A percentile compares a stretch with the other conserved stretches of the same genome.
phyloP scores from a whole-genome alignment of 2,329 filamentous ascomycete species.

The Podosphaera fusca region DNA sequence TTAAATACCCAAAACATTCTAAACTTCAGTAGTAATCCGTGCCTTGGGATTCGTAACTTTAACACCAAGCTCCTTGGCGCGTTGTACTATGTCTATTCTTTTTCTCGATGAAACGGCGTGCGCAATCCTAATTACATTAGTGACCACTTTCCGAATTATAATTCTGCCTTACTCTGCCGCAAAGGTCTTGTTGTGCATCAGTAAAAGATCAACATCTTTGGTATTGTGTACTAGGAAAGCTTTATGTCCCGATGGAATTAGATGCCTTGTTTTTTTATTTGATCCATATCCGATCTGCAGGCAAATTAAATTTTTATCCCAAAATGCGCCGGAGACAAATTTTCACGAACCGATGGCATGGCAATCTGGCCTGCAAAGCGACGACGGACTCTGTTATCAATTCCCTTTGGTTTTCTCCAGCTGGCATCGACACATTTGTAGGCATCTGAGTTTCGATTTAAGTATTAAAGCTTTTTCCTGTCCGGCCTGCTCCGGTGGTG shows the following conservation, averaged over 20 bases:
- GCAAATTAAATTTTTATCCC: not conserved
- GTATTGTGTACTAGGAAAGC: slow-evolving; percentile 97
- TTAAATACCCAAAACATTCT: slow-evolving; percentile 18
- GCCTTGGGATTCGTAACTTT: slow-evolving; percentile 99
- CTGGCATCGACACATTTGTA: slow-evolving; percentile 76
- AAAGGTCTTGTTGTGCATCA: slow-evolving; percentile 99
- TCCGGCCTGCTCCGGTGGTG: not conserved
- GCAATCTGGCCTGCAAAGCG: slow-evolving; percentile 87
- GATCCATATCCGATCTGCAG: slow-evolving; percentile 86
- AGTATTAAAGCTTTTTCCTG: not conserved
- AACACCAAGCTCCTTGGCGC: slow-evolving; percentile 94
- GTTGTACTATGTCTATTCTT: slow-evolving; percentile 91
- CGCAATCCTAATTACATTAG: slow-evolving; percentile 51
- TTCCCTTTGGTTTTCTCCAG: slow-evolving; percentile 99
- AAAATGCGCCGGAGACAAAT: not conserved
- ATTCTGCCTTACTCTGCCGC: slow-evolving; percentile 73
- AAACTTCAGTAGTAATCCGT: slow-evolving; percentile 89
- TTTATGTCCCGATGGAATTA: slow-evolving; percentile 99
- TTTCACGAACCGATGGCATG: slow-evolving; percentile 83
- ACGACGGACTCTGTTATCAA: slow-evolving; percentile 92
- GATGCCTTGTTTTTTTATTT: slow-evolving; percentile 98
- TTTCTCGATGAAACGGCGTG: slow-evolving; percentile 97
- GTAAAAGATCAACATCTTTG: slow-evolving; percentile 84
- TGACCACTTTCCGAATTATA: not conserved
- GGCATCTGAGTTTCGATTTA: slow-evolving; percentile 26